Percentiles rank a stretch among this genome's conserved stretches.
phyloP scores from a whole-genome alignment of 176 grass and related monocot species.

The Miscanthus lutarioriparius region DNA sequence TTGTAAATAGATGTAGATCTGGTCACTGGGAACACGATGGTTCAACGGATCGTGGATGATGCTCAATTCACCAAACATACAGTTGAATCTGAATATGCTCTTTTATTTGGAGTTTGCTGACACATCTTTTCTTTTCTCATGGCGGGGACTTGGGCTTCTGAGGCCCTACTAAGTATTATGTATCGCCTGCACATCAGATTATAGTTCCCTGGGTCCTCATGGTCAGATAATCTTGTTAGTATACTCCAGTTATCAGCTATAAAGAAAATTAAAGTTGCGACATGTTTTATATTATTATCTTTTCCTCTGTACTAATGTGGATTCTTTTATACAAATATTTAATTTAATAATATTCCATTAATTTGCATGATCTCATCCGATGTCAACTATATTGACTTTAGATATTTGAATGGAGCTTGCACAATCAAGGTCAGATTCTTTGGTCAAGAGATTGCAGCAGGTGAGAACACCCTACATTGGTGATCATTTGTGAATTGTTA shows the following conservation, averaged over 20 bases:
- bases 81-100: not conserved
- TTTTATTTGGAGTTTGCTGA: too few species aligned
- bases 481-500: conserved; percentile 26
- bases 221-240: not conserved
- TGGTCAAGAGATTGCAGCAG: conserved; percentile 93
- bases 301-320: not conserved
- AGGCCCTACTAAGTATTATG: not conserved
- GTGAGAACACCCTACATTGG: conserved; percentile 45
- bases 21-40: not conserved
- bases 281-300: not conserved
- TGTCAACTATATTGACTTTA: conserved; percentile 32
- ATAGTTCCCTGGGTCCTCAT: not conserved
- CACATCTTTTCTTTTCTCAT: not conserved
- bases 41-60: not conserved
- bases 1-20: not conserved
- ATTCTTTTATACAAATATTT: conserved; percentile 11
- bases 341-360: conserved; percentile 14
- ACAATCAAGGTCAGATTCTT: conserved; percentile 94
- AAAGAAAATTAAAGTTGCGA: conserved; percentile 5
- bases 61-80: not conserved
- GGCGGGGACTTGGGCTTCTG: not conserved
- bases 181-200: not conserved
- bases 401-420: conserved; percentile 99
- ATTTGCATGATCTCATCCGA: conserved; percentile 21
- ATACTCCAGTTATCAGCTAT: not conserved